These are phyloP conservation scores for Cyberlindnera samutprakarnensis DNA, from an alignment of 805 yeast genomes.

Conservation along the genomic window DNA sequence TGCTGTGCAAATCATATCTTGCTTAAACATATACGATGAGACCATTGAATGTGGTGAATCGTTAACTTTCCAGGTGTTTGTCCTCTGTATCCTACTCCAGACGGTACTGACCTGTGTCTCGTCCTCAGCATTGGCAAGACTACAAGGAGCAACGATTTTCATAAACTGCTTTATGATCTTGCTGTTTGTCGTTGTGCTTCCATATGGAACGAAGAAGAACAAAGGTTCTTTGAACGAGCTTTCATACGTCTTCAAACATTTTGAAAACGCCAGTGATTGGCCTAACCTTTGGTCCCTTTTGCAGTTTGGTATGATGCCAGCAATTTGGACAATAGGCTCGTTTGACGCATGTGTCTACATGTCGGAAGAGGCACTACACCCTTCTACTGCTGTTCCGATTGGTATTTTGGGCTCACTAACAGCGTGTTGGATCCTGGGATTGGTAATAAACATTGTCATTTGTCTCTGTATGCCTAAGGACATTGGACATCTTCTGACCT, in stretches of 20 bases:
- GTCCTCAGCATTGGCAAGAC: slow-evolving; percentile 44
- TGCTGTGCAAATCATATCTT: slow-evolving; percentile 42
- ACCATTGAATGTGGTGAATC: slow-evolving; percentile 42
- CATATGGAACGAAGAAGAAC: slow-evolving; percentile 40
- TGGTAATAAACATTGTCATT: slow-evolving; percentile 43
- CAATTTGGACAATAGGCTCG: slow-evolving; percentile 68
- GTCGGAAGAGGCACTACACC: slow-evolving; percentile 62
- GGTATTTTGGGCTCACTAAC: slow-evolving; percentile 54
- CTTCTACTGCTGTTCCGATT: slow-evolving; percentile 52
- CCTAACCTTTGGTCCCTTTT: slow-evolving; percentile 47
- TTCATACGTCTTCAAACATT: slow-evolving; percentile 43
- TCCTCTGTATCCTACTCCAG: slow-evolving; percentile 41
- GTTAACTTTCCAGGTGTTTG: slow-evolving; percentile 57
- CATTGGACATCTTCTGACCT: slow-evolving; percentile 24
- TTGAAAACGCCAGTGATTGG: slow-evolving; percentile 44
- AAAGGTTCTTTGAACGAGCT: slow-evolving; percentile 40
- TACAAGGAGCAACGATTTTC: slow-evolving; percentile 52
- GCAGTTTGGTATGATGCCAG: slow-evolving; percentile 48
- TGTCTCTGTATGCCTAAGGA: slow-evolving; percentile 39
- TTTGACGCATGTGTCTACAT: slow-evolving; percentile 67
- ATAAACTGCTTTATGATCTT: slow-evolving; percentile 45
- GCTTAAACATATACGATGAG: background rate
- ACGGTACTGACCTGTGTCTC: slow-evolving; percentile 39
- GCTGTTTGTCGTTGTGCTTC: slow-evolving; percentile 55
- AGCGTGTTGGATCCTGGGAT: slow-evolving; percentile 52